Percentiles rank a stretch among this genome's conserved stretches.
Conservation (phyloP, 345 rosid genomes). For the Anastatica hierochuntica region DNA sequence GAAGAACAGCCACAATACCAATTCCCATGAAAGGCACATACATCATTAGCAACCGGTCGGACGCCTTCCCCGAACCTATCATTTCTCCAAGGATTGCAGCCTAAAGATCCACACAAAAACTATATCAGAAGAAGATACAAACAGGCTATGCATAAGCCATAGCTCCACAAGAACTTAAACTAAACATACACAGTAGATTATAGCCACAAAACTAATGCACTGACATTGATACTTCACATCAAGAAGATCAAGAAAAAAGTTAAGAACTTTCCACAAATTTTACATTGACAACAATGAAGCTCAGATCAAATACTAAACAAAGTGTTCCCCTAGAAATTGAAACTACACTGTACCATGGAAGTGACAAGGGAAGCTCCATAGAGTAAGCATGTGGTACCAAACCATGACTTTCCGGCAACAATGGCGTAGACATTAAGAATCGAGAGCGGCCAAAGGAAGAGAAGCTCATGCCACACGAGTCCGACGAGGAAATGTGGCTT, state of each 20-base stretch:
- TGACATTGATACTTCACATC: not conserved
- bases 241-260: not conserved
- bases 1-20: conserved; percentile 43
- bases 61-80: conserved; percentile 47
- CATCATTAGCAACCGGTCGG: conserved; percentile 42
- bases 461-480: conserved; percentile 54
- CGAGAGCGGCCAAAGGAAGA: conserved; percentile 71
- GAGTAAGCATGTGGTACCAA: conserved; percentile 59
- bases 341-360: conserved; percentile 44
- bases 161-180: not conserved
- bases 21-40: conserved; percentile 53
- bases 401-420: conserved; percentile 54
- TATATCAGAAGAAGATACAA: not conserved
- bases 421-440: conserved; percentile 45
- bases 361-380: conserved; percentile 56
- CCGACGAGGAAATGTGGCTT: conserved; percentile 74
- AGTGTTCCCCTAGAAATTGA: no score
- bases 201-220: not conserved
- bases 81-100: conserved; percentile 54
- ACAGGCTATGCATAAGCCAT: not conserved
- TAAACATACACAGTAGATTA: not conserved
- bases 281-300: no score
- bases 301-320: no score
- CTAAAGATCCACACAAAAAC: conserved; percentile 21
- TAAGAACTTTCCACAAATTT: not conserved